Conservation (phyloP, 352 stramenopile genomes). For the Phytophthora chlamydospora region DNA sequence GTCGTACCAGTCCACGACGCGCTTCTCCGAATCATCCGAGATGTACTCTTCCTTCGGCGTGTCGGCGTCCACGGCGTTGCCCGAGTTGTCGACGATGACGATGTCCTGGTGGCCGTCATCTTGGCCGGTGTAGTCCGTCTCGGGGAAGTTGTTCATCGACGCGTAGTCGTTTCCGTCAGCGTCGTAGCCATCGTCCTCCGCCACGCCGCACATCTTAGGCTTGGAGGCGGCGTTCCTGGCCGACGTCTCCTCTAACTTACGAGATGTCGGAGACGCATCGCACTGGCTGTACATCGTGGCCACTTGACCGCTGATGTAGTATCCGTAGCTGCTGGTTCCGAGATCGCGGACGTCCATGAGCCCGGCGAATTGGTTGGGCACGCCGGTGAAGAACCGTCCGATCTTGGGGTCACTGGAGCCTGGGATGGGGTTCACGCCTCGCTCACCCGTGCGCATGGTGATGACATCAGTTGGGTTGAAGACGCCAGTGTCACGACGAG, state of each 20-base stretch:
- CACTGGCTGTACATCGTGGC: conserved; percentile 51
- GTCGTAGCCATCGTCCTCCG: conserved; percentile 16
- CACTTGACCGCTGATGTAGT: conserved; percentile 50
- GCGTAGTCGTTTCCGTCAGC: conserved; percentile 18
- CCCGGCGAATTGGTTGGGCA: conserved; percentile 49
- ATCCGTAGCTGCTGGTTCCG: conserved; percentile 59
- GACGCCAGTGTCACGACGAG: conserved; percentile 37
- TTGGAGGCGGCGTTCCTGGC: conserved; percentile 9
- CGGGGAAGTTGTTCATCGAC: conserved; percentile 31
- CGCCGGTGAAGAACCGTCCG: conserved; percentile 41
- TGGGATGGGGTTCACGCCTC: conserved; percentile 41
- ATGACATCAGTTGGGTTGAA: conserved; percentile 57
- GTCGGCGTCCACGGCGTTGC: conserved; percentile 8
- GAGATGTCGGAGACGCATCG: conserved; percentile 32
- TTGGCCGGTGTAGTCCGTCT: conserved; percentile 26
- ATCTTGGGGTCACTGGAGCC: conserved; percentile 37
- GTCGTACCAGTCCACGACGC: conserved; percentile 56
- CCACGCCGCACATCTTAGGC: conserved; percentile 17
- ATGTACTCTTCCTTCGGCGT: conserved; percentile 26
- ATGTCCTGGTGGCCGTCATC: conserved; percentile 30
- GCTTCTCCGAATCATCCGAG: conserved; percentile 40
- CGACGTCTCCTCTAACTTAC: conserved; percentile 26
- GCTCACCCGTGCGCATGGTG: conserved; percentile 50
- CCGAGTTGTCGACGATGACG: conserved; percentile 21
- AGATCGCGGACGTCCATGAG: conserved; percentile 58